Evolutionary conservation across 139 green algal species (phyloP).

Genomic region (Volvox reticuliferus): DNA sequence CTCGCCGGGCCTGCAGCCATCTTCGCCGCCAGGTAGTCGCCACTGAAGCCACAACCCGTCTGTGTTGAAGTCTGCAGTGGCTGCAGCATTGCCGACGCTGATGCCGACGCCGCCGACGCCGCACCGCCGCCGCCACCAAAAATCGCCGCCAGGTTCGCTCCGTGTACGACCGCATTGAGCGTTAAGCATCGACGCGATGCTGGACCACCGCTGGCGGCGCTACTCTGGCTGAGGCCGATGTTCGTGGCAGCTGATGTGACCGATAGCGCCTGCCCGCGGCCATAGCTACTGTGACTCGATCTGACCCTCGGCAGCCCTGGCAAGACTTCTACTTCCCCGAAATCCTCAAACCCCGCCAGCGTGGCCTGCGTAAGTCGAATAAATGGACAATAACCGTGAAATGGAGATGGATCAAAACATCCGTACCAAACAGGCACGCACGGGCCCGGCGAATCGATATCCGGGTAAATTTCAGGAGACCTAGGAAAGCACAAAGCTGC

Average conservation of each 20-base stretch:
- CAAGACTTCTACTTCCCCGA: not conserved
- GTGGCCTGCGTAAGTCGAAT: not conserved
- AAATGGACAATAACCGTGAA: too few species aligned
- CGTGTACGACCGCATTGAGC: conserved; percentile 13
- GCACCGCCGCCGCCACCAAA: conserved; percentile 1
- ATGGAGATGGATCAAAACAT: not conserved
- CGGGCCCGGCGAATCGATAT: too few species aligned
- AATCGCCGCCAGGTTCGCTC: conserved; percentile 38
- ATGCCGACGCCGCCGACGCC: not conserved
- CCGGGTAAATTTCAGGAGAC: too few species aligned
- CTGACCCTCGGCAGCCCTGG: conserved; percentile 10
- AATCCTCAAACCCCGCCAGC: conserved; percentile 3
- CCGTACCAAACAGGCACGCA: not conserved
- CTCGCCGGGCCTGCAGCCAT: too few species aligned
- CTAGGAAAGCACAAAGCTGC: too few species aligned
- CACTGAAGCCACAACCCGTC: too few species aligned
- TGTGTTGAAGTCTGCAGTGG: too few species aligned
- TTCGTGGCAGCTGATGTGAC: not conserved
- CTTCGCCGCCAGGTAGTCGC: too few species aligned
- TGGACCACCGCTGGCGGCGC: not conserved
- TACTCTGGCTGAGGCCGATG: not conserved
- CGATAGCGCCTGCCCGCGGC: not conserved
- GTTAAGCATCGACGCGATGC: not conserved
- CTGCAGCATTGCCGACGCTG: not conserved
- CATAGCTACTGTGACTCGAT: not conserved